Base-by-base conservation (phyloP, 208 protist genomes). In the Trypanosoma cruzi region DNA sequence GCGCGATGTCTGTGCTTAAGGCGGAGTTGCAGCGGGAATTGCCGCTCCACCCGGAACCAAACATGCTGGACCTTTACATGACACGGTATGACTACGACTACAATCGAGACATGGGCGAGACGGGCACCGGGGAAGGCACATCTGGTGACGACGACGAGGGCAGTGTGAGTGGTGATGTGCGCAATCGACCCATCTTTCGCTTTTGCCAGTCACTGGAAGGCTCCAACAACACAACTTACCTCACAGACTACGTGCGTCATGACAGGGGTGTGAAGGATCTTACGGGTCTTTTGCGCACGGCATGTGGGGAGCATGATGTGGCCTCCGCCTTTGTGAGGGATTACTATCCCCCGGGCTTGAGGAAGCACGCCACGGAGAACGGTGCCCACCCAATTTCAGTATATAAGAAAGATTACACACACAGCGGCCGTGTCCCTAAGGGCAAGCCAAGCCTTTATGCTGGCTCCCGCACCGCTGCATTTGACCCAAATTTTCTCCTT, bases 1-100 rank as follows among this genome's bases (percentile, higher is more conserved):
- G 11, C 44, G 10, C 34, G 13, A 69, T 72, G 67, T 42, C 50
- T 34, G 20, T 49, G 20, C 32, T 44, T 26, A 64, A 56, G 13
- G 5, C 40, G 10, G 52, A 57, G 0, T 20, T 44, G 54, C 31
- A 29, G 28, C 42, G 48, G 44, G 59, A 55, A 60, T 40, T 92
- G 46, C 74, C 84, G 8, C 85, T 80, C 8, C 90, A 92, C 59
- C 79, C 67, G 10, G 62, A 82, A 22, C 79, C 87, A n/a, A 83
- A 93, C 73, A 93, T 93, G 84, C 60, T 90, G 31, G 76, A 89
- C 50, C 63, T 81, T 16, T 93, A 79, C 82, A 92, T 96, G 85
- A 92, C 90, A 10, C 83, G 82, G 22, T 92, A 96, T 65, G 90
- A 96, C 75, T 93, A 96, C 77, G 87, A 93, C 77, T 96, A 93